phyloP scores from a whole-genome alignment of 192 early-diverging fungal genomes.

The Tieghemiomyces parasiticus region DNA sequence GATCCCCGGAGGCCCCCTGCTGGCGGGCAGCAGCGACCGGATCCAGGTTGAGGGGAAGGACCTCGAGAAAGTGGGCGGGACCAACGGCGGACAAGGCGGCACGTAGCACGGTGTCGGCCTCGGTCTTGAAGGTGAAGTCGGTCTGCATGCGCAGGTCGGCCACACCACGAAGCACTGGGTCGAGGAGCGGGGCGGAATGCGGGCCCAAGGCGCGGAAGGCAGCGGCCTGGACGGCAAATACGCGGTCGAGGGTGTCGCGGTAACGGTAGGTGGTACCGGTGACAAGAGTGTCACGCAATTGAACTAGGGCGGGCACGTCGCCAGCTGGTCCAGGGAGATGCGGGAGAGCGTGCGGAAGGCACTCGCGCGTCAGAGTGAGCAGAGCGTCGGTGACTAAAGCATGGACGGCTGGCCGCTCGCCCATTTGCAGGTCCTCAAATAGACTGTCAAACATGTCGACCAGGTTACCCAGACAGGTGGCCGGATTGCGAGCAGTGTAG shows the following conservation, averaged over 20 bases:
- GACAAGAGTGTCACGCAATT: conserved; percentile 22
- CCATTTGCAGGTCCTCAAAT: conserved; percentile 1
- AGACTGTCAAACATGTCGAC: neutral
- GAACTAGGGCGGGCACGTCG: conserved; percentile 16
- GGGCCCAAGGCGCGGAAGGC: conserved; percentile 62
- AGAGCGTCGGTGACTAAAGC: neutral
- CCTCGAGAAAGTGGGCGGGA: conserved; percentile 52
- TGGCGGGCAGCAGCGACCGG: conserved; percentile 26
- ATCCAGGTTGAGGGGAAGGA: conserved; percentile 78
- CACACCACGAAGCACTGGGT: conserved; percentile 38
- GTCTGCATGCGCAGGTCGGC: conserved; percentile 69
- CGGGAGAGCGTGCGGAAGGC: neutral
- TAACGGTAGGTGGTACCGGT: conserved; percentile 59
- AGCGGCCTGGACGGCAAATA: conserved; percentile 58
- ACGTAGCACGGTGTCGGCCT: conserved; percentile 67
- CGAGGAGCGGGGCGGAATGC: conserved; percentile 38
- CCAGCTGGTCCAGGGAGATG: conserved; percentile 12
- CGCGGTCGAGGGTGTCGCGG: conserved; percentile 69
- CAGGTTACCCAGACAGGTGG: neutral
- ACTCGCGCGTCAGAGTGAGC: neutral
- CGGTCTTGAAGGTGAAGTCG: conserved; percentile 69
- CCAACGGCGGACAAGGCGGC: conserved; percentile 69
- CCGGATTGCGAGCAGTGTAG: neutral
- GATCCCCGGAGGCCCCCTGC: conserved; percentile 12
- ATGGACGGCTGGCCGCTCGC: neutral